A percentile compares a stretch with the other conserved stretches of the same genome.
phyloP scores from a whole-genome alignment of 805 yeast species.

The Kregervanrija delftensis region DNA sequence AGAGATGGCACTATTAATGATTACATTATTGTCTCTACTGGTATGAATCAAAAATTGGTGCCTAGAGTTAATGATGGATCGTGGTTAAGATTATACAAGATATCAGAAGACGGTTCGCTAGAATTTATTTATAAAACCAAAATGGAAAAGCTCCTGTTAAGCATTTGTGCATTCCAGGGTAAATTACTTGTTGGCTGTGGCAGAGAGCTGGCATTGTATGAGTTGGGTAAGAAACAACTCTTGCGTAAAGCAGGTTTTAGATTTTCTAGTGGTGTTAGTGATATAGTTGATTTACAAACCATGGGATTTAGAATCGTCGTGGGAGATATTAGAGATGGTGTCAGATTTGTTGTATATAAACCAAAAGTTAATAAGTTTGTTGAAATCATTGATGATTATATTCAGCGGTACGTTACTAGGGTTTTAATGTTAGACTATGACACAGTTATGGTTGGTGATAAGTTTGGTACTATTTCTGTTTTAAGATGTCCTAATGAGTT shows the following conservation, averaged over 20 bases:
- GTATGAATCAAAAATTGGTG: constrained; percentile 22
- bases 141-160: constrained; percentile 39
- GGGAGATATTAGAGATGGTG: constrained; percentile 68
- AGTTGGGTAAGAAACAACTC: constrained; percentile 73
- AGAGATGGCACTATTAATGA: constrained; percentile 25
- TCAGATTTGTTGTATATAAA: constrained; percentile 50
- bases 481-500: constrained; percentile 51
- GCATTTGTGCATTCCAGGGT: constrained; percentile 52
- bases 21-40: constrained; percentile 42
- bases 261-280: constrained; percentile 31
- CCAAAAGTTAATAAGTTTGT: constrained; percentile 41
- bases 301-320: constrained; percentile 56
- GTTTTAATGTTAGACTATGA: constrained; percentile 59
- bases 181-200: constrained; percentile 54
- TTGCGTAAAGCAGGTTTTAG: constrained; percentile 53
- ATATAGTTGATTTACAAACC: constrained; percentile 48
- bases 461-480: constrained; percentile 73
- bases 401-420: constrained; percentile 60
- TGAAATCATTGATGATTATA: constrained; percentile 62
- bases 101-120: constrained; percentile 32
- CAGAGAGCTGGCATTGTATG: constrained; percentile 51
- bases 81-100: constrained; percentile 32
- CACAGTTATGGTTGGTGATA: constrained; percentile 80
- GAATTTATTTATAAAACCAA: constrained; percentile 54
- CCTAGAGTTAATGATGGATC: constrained; percentile 23